phyloP scores from a whole-genome alignment of 305 asterid genomes.

The Galium porrigens region DNA sequence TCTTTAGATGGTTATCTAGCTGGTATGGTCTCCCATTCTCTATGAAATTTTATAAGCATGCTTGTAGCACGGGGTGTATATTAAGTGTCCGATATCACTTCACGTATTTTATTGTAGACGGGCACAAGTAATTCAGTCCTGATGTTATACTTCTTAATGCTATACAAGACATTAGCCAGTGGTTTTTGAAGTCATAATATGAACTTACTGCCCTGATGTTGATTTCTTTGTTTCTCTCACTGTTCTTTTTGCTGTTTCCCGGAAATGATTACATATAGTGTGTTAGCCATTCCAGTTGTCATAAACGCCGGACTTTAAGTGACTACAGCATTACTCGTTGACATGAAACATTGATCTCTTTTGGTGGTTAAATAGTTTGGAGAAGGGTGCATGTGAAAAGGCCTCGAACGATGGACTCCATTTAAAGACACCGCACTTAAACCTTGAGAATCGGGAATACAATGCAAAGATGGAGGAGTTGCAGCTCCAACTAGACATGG shows the following conservation, averaged over 20 bases:
- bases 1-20: background rate
- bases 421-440: background rate
- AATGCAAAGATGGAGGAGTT: constrained; percentile 28
- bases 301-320: background rate
- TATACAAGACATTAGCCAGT: background rate
- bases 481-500: constrained; percentile 29
- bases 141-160: background rate
- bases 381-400: background rate
- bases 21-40: background rate
- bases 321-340: background rate
- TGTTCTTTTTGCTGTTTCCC: background rate
- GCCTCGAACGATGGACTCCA: background rate
- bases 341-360: background rate
- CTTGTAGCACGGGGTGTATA: background rate
- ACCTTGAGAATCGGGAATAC: constrained; percentile 19
- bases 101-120: background rate
- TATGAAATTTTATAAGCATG: background rate
- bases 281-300: background rate
- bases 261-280: background rate
- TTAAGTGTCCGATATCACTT: background rate
- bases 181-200: background rate
- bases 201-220: background rate
- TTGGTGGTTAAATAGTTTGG: background rate
- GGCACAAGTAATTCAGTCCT: background rate
- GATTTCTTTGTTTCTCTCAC: background rate